A percentile compares a stretch with the other conserved stretches of the same genome.
These are phyloP conservation scores for Arctium minus DNA, from an alignment of 129 eudicot species.

Conservation along the genomic window DNA sequence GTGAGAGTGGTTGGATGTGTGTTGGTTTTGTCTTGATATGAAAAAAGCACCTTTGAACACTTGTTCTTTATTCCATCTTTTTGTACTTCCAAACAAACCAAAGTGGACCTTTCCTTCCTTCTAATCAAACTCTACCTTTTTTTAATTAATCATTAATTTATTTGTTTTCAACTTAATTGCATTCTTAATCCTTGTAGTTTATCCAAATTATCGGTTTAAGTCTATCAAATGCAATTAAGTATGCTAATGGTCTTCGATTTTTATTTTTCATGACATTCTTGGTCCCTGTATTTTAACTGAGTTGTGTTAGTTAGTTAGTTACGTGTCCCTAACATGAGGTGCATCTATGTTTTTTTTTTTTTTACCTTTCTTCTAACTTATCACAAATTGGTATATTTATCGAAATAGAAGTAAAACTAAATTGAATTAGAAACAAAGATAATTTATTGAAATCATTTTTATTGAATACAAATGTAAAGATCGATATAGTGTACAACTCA, in stretches of 20 bases:
- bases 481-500: too few species aligned
- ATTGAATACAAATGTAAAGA: too few species aligned
- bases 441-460: too few species aligned
- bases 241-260: too few species aligned
- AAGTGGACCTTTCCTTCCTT: conserved; percentile 28
- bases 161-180: not conserved
- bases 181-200: not conserved
- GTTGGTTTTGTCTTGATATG: conserved; percentile 3
- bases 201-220: not conserved
- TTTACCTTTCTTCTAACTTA: not conserved
- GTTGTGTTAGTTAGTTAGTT: too few species aligned
- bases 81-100: conserved; percentile 17
- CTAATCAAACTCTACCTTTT: conserved; percentile 20
- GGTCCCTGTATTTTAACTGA: not conserved
- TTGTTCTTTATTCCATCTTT: not conserved
- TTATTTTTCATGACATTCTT: not conserved
- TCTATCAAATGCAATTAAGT: not conserved
- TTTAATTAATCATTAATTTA: conserved; percentile 1
- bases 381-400: not conserved
- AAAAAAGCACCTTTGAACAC: conserved; percentile 2
- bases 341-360: too few species aligned
- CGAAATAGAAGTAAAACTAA: too few species aligned
- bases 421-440: not conserved
- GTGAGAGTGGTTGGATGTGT: conserved; percentile 12
- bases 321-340: not conserved